Base-by-base conservation (phyloP, 805 yeast genomes). In the Saccharomyces eubayanus region DNA sequence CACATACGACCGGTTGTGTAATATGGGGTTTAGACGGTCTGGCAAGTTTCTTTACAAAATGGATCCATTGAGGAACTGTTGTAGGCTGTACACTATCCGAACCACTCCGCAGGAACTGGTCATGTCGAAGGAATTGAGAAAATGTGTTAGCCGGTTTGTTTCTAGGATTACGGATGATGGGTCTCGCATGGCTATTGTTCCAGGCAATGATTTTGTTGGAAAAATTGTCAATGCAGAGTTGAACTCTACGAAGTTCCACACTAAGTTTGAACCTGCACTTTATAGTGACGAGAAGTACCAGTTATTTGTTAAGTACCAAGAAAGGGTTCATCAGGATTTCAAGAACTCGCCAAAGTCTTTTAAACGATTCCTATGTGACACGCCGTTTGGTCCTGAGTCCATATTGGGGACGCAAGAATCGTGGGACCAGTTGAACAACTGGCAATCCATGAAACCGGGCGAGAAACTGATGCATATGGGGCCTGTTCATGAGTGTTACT, bases 401-500 rank as follows among this genome's bases (percentile, higher is more conserved):
- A 57, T 57, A 1, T 48, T 51, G 31, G 70, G 69, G 2, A 58
- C 65, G 1, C 29, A 55, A 1, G 59, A 63, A 12, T 64, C 62
- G 29, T 62, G 69, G 62, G 62, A 64, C 4, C 61, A 66, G 36
- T 50, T 63, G 20, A 68, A 64, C 46, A 65, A 65, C 49, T 81
- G 83, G 83, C 62, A 62, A 2, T 49, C 55, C 2, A 56, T 58
- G 16, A 57, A 57, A 1, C 51, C 53, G 6, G 53, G 43, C 6
- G 59, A 60, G 9, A 54, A 58, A 24, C 50, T 74, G 3, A 52
- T 50, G 11, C 47, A 66, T 49, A 57, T 69, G 6, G 96, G 92
- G 2, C 87, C 89, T 1, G 76, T 79, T 2, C 97, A 90, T 67
- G 95, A 89, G 62, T 79, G 88, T 64, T 90, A 89, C 63, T 87